Conservation (phyloP, 768 basidiomycete genomes). For the button mushroom (Agaricus bisporus) region DNA sequence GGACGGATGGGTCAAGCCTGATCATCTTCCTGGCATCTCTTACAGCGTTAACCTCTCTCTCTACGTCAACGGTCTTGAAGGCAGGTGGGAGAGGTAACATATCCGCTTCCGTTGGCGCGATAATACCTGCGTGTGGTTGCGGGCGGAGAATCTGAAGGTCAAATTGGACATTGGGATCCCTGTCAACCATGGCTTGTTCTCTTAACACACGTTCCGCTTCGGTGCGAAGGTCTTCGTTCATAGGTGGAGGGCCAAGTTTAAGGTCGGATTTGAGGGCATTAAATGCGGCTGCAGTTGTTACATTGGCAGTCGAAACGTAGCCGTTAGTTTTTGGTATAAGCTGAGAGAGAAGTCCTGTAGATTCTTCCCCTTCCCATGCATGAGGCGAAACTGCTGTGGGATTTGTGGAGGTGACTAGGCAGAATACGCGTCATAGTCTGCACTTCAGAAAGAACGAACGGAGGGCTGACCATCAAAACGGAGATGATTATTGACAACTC, state of each 20-base stretch:
- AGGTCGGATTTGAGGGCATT: conserved; percentile 72
- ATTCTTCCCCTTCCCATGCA: conserved; percentile 88
- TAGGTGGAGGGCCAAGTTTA: conserved; percentile 79
- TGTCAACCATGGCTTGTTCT: conserved; percentile 75
- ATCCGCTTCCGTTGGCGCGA: conserved; percentile 64
- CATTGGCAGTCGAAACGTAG: conserved; percentile 15
- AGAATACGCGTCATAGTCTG: conserved; percentile 15
- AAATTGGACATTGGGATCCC: conserved; percentile 60
- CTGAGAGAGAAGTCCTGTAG: conserved; percentile 76
- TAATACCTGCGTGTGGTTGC: conserved; percentile 43
- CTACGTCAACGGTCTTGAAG: conserved; percentile 84
- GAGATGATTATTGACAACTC: conserved; percentile 90
- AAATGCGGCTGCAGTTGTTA: conserved; percentile 53
- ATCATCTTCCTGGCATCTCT: conserved; percentile 91
- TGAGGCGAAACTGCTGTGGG: conserved; percentile 55
- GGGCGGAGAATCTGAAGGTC: conserved; percentile 54
- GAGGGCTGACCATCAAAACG: conserved; percentile 72
- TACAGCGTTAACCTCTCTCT: conserved; percentile 84
- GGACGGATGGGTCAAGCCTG: conserved; percentile 70
- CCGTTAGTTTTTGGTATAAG: conserved; percentile 62
- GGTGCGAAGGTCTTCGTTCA: conserved; percentile 70
- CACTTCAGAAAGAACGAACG: conserved; percentile 5
- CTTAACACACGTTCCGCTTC: conserved; percentile 77
- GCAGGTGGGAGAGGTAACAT: conserved; percentile 74
- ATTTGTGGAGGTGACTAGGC: conserved; percentile 63